phyloP scores from a whole-genome alignment of 1,284 basidiomycete genomes.

The Puccinia brachypodii region DNA sequence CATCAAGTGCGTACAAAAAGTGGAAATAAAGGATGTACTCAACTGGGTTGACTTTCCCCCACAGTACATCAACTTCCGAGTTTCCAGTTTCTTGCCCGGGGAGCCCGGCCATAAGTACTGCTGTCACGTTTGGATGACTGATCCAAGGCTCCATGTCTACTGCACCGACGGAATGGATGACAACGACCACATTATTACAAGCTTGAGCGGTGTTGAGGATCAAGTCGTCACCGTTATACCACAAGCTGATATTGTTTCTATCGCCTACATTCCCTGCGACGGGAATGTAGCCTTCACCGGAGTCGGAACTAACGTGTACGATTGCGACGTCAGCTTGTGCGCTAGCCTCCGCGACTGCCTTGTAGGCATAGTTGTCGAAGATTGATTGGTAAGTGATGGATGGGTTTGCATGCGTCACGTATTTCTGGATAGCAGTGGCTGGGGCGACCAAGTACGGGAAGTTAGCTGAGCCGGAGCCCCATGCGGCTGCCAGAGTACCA shows the following conservation, averaged over 20 bases:
- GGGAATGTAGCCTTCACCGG: conserved; percentile 33
- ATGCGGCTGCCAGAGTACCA: conserved; percentile 31
- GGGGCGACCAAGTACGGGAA: conserved; percentile 32
- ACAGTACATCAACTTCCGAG: conserved; percentile 43
- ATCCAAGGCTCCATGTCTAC: conserved; percentile 47
- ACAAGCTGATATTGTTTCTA: conserved; percentile 30
- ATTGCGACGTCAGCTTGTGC: conserved; percentile 30
- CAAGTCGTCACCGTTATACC: conserved; percentile 26
- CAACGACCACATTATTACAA: conserved; percentile 40
- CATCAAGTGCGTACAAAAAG: background rate
- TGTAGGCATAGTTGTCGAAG: conserved; percentile 19
- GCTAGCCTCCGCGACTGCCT: conserved; percentile 10
- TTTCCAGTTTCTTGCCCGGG: conserved; percentile 49
- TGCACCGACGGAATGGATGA: conserved; percentile 45
- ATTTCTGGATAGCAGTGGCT: conserved; percentile 13
- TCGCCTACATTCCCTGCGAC: conserved; percentile 42
- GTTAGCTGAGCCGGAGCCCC: conserved; percentile 37
- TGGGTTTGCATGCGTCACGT: background rate
- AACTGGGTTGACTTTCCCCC: conserved; percentile 36
- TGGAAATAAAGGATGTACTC: background rate
- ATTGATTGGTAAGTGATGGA: conserved; percentile 12
- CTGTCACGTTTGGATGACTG: conserved; percentile 49
- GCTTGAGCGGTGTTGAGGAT: conserved; percentile 24
- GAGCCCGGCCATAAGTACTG: conserved; percentile 44
- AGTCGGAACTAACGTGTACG: conserved; percentile 31